Conservation (phyloP, 1,284 basidiomycete genomes). For the Omphalotus olearius region DNA sequence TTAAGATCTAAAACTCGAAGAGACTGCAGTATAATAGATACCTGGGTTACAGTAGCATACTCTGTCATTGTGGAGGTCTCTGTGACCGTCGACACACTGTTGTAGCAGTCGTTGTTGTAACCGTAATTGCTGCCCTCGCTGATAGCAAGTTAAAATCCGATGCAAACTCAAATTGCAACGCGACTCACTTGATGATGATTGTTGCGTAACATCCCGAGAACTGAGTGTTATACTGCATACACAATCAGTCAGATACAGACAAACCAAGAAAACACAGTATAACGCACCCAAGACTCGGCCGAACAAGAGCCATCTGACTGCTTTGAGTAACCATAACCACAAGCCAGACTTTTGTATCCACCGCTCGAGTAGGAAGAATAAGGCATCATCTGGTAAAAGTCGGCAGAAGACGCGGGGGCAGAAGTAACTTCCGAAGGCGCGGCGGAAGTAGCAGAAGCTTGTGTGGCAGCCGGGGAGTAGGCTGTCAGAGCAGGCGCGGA, state of each 20-base stretch:
- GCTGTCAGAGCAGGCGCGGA: slow-evolving; percentile 33
- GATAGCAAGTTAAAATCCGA: slow-evolving; percentile 7
- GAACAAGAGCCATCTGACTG: slow-evolving; percentile 49
- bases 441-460: slow-evolving; percentile 17
- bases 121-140: slow-evolving; percentile 20
- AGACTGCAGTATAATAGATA: not conserved
- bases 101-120: slow-evolving; percentile 11
- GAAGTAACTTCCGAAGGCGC: slow-evolving; percentile 13
- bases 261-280: not conserved
- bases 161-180: too few species aligned
- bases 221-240: slow-evolving; percentile 33
- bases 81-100: slow-evolving; percentile 27
- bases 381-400: slow-evolving; percentile 47
- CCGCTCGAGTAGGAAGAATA: slow-evolving; percentile 55
- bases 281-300: slow-evolving; percentile 52
- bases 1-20: not conserved
- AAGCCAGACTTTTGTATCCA: slow-evolving; percentile 59
- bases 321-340: slow-evolving; percentile 65
- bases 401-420: slow-evolving; percentile 22
- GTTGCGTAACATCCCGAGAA: slow-evolving; percentile 59
- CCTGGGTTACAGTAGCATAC: slow-evolving; percentile 2
- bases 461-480: slow-evolving; percentile 2
- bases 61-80: slow-evolving; percentile 19
- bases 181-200: slow-evolving; percentile 51
- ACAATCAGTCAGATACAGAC: not conserved